Conservation (phyloP, 2,329 filamentous ascomycete species). For the Xylariomycetidae sp. region DNA sequence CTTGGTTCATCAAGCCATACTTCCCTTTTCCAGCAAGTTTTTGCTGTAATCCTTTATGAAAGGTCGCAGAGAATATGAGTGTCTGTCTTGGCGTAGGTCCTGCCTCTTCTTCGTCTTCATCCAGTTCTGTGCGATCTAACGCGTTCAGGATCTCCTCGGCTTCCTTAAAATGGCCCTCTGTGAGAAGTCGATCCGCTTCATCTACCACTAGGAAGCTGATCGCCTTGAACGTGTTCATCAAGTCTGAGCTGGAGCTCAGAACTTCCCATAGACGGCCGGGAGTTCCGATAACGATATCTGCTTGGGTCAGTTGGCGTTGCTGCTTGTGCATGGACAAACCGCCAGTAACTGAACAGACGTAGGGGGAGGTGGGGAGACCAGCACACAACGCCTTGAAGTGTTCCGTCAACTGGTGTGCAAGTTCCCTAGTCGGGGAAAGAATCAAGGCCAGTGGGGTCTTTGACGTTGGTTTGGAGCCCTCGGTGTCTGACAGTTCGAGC, state of each 20-base stretch:
- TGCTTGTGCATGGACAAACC: slow-evolving; percentile 95
- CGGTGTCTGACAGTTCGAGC: slow-evolving; percentile 43
- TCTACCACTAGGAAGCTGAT: slow-evolving; percentile 85
- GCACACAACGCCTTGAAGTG: slow-evolving; percentile 73
- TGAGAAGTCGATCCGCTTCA: slow-evolving; percentile 87
- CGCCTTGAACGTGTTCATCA: slow-evolving; percentile 64
- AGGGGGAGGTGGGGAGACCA: slow-evolving; percentile 53
- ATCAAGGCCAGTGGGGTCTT: slow-evolving; percentile 67
- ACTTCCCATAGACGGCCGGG: slow-evolving; percentile 94
- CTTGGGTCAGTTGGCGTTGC: slow-evolving; percentile 72
- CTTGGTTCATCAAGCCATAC: slow-evolving; percentile 61
- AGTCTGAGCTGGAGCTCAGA: slow-evolving; percentile 64
- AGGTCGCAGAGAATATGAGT: slow-evolving; percentile 93
- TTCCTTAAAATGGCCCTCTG: slow-evolving; percentile 93
- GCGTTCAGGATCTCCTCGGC: slow-evolving; percentile 80
- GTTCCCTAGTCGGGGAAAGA: slow-evolving; percentile 83
- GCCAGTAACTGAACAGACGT: slow-evolving; percentile 84
- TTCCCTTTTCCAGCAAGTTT: slow-evolving; percentile 77
- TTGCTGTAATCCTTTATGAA: slow-evolving; percentile 84
- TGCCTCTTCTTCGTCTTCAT: slow-evolving; percentile 43
- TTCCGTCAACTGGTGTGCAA: slow-evolving; percentile 84
- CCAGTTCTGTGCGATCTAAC: slow-evolving; percentile 61
- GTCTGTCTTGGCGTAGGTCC: slow-evolving; percentile 62
- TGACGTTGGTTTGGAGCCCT: slow-evolving; percentile 22
- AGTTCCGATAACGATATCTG: slow-evolving; percentile 89